Base-by-base conservation (phyloP, 148 eudicot species). In the Heliamphora exappendiculata region DNA sequence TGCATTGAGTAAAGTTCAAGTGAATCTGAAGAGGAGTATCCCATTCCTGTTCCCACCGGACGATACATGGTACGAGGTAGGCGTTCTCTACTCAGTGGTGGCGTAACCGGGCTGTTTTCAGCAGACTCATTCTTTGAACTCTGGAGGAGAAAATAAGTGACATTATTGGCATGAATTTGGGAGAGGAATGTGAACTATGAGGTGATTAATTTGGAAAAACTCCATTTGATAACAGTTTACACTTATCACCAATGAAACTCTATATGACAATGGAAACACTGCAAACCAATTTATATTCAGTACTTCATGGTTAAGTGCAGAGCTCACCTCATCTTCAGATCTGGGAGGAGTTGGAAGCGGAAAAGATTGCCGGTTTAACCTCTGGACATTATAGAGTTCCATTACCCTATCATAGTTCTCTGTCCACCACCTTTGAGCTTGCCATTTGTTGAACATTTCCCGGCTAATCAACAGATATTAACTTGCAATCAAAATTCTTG, bases 381-480 rank as follows among this genome's bases (percentile, higher is more conserved):
- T 89, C 69, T 93, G 92, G 44, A 95, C 99, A 82, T 95, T 95
- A 88, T 95, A 95, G 17, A 95, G 90, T 70, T 95, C 99, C 90
- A 89, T 88, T 65, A 95, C 88, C 81, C 87, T 93, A 72, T 95
- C 99, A 70, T 85, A 88, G 78, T 95, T 93, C 73, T 95, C 99
- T 34, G 96, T 86, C 99, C 99, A 95, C 99, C 99, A 95, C 53
- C 85, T 91, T 77, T 95, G 99, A 51, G 98, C 98, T 93, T 95
- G 97, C 94, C 88, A 91, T 85, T 95, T 85, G 82, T 91, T 91
- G 81, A 91, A 95, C 83, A 78, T 88, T 65, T 95, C 99, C 70
- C 98, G 98, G 86, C 99, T 95, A 70, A 79, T 36, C 79, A 81
- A 85, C 67, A 31, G 36, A 84, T 77, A 57, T 11, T 67, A 78